Percentiles rank a stretch among this genome's conserved stretches.
phyloP scores from a whole-genome alignment of 73 alveolate genomes.

The Uronychia binucleata region DNA sequence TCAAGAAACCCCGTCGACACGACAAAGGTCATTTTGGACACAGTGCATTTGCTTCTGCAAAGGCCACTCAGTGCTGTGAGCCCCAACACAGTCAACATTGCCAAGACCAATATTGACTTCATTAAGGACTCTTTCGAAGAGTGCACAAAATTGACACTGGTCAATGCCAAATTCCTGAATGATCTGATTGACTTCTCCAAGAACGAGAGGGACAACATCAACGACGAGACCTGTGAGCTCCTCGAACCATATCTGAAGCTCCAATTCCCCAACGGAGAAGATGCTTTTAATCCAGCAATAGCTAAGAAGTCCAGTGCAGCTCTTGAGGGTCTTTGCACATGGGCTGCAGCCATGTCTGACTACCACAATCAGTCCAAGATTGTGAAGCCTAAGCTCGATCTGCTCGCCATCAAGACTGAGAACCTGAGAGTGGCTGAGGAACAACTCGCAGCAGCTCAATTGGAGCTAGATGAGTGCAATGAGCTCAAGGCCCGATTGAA shows the following conservation, averaged over 20 bases:
- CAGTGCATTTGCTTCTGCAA: conserved; percentile 77
- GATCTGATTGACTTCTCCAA: conserved; percentile 83
- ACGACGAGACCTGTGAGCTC: conserved; percentile 98
- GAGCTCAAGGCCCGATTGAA: conserved; percentile 92
- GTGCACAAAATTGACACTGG: conserved; percentile 79
- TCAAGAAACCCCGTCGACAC: conserved; percentile 84
- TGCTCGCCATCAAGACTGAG: conserved; percentile 78
- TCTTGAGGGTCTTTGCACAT: conserved; percentile 94
- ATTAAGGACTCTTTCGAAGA: conserved; percentile 93
- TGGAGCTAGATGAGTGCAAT: conserved; percentile 88
- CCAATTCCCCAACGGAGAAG: conserved; percentile 57
- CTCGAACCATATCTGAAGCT: conserved; percentile 93
- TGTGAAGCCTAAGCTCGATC: conserved; percentile 95
- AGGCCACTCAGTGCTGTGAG: conserved; percentile 68
- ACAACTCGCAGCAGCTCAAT: conserved; percentile 96
- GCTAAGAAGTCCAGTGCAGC: conserved; percentile 95
- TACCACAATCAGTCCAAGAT: conserved; percentile 97
- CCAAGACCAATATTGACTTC: conserved; percentile 73
- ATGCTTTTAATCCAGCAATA: conserved; percentile 76
- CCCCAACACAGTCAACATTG: conserved; percentile 51
- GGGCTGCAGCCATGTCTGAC: conserved; percentile 95
- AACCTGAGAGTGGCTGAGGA: conserved; percentile 89
- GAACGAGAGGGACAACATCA: conserved; percentile 94
- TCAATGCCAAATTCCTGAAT: conserved; percentile 81
- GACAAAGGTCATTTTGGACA: conserved; percentile 82